phyloP scores from a whole-genome alignment of 257 asterid species.

The Lavandula angustifolia region DNA sequence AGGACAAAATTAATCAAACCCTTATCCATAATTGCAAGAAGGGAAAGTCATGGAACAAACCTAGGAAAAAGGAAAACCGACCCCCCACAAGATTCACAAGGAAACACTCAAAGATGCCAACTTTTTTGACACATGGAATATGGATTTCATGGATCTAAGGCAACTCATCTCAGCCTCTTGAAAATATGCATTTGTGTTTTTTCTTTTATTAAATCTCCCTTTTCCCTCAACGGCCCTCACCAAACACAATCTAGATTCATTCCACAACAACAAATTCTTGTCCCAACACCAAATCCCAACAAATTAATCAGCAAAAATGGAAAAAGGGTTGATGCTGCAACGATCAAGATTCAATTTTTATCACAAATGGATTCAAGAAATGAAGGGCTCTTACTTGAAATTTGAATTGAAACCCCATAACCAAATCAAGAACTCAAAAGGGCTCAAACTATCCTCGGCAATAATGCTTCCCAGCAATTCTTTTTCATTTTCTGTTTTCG shows the following conservation, averaged over 20 bases:
- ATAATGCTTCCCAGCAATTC: constrained; percentile 28
- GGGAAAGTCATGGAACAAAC: constrained; percentile 42
- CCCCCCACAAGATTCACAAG: constrained; percentile 62
- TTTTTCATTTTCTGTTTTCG: constrained; percentile 18
- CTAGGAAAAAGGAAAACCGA: constrained; percentile 38
- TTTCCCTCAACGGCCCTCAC: constrained; percentile 37
- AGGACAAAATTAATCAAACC: constrained; percentile 50
- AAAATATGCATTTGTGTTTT: constrained; percentile 21
- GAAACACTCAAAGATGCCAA: constrained; percentile 48
- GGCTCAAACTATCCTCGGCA: constrained; percentile 28
- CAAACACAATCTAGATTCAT: constrained; percentile 45
- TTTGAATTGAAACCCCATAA: constrained; percentile 20
- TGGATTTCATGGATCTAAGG: constrained; percentile 77
- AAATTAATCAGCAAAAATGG: constrained; percentile 13
- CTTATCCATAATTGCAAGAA: constrained; percentile 50
- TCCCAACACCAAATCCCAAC: constrained; percentile 22
- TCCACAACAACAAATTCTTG: constrained; percentile 40
- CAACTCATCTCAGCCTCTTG: constrained; percentile 60
- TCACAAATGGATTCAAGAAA: constrained; percentile 4
- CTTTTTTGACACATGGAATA: constrained; percentile 67
- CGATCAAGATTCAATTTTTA: constrained; percentile 36
- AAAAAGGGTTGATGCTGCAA: constrained; percentile 25
- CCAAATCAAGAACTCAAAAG: constrained; percentile 35
- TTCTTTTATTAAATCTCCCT: constrained; percentile 8
- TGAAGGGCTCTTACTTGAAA: constrained; percentile 48